phyloP scores from a whole-genome alignment of 192 early-diverging fungal genomes.

The Backusella morwellensis region DNA sequence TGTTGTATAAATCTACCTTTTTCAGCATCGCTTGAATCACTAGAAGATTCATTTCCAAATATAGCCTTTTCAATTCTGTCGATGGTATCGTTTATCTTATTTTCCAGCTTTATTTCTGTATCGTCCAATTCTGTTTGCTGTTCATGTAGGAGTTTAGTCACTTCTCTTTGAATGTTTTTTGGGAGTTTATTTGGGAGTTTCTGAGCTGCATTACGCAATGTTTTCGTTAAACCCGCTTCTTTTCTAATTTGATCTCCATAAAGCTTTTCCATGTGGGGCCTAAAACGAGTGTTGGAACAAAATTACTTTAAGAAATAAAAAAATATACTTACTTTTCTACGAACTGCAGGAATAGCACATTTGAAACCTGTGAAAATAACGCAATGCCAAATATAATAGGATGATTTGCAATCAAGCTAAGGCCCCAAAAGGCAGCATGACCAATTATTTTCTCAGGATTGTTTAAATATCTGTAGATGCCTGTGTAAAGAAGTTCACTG shows the following conservation, averaged over 20 bases:
- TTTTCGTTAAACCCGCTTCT: conserved; percentile 77
- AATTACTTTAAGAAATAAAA: neutral
- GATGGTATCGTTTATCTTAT: conserved; percentile 19
- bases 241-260: conserved; percentile 85
- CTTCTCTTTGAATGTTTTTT: conserved; percentile 40
- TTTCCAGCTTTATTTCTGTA: conserved; percentile 39
- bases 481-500: conserved; percentile 76
- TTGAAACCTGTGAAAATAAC: conserved; percentile 77
- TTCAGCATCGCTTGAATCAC: conserved; percentile 19
- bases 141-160: conserved; percentile 40
- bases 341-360: conserved; percentile 78
- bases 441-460: conserved; percentile 94
- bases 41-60: neutral
- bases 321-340: conserved; percentile 57
- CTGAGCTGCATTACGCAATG: conserved; percentile 51
- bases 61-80: conserved; percentile 54
- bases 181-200: conserved; percentile 55
- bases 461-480: conserved; percentile 90
- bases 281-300: conserved; percentile 14
- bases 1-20: neutral
- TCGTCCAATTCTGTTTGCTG: conserved; percentile 11
- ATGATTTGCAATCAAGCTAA: conserved; percentile 80
- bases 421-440: conserved; percentile 89
- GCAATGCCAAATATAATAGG: conserved; percentile 82
- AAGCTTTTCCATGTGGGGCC: conserved; percentile 85